Conservation (phyloP, 192 early-diverging fungal genomes). For the Coemansia sp. region DNA sequence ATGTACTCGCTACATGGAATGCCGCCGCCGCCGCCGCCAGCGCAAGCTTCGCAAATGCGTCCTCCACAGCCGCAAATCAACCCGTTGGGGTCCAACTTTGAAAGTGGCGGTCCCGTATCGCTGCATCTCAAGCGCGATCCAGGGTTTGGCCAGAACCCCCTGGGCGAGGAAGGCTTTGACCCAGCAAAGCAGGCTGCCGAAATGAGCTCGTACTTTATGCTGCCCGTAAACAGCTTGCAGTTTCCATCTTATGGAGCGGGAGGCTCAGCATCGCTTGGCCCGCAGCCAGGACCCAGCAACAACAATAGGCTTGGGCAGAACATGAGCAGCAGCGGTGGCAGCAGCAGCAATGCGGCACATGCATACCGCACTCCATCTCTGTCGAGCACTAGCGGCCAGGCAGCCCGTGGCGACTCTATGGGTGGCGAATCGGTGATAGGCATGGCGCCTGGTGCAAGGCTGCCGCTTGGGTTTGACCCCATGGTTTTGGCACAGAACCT, state of each 20-base stretch:
- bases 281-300: constrained; percentile 26
- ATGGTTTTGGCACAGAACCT: constrained; percentile 35
- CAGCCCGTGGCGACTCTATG: constrained; percentile 6
- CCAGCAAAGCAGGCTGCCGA: constrained; percentile 46
- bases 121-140: constrained; percentile 52
- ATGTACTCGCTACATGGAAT: constrained; percentile 10
- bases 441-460: background rate
- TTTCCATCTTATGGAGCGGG: constrained; percentile 18
- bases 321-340: constrained; percentile 3
- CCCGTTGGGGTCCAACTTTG: constrained; percentile 27
- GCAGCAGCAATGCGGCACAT: constrained; percentile 6
- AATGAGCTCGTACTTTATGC: constrained; percentile 40
- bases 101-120: constrained; percentile 36
- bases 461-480: constrained; percentile 36
- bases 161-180: constrained; percentile 42
- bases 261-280: background rate
- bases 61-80: constrained; percentile 31
- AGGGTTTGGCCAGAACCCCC: constrained; percentile 32
- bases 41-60: constrained; percentile 6
- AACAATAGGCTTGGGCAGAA: background rate
- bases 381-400: constrained; percentile 18
- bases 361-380: constrained; percentile 30
- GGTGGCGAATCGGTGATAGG: constrained; percentile 14
- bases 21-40: constrained; percentile 12
- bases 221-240: constrained; percentile 37